Evolutionary conservation across 306 rosid species (phyloP), one percentile per base, ranked within the genome.

Genomic region (Oxytropis ochrocephala): DNA sequence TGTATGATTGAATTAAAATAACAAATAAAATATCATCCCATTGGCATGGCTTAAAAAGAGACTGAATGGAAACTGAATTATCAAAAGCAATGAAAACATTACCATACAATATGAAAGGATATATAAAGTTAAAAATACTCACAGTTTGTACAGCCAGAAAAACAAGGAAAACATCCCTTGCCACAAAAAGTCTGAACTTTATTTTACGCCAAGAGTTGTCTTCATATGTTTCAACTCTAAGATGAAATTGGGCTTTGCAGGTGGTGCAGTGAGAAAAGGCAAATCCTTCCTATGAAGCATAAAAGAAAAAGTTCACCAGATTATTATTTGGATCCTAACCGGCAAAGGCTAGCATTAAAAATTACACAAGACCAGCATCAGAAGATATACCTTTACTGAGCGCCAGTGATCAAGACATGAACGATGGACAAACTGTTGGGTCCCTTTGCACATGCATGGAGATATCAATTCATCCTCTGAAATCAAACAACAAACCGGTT

Each of bases 351-450:
- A 35, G 70, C 54, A 65, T 21, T 70, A 53, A 36, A 75, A 36
- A 72, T 41, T 72, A 55, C 35, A 17, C 38, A 81, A 68, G 17
- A 60, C 42, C 55, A 73, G 52, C 49, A 53, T 12, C 47, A 49
- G 48, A 58, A 70, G 54, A 56, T 54, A 65, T 75, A 88, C 99
- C 88, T 91, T 95, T 41, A 95, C 88, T 5, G 99, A 95, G 76
- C 99, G 99, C 99, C 99, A 95, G 81, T 95, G 99, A 79, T 95
- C 99, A 76, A 95, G 99, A 71, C 99, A 95, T 14, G 90, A 84
- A 41, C 95, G 97, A 74, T 95, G 99, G 69, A 95, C 99, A 86
- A 95, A 95, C 79, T 95, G 99, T 80, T 95, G 99, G 41, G 99
- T 95, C 73, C 99, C 99, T 84, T 95, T 95, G 90, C 99, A 95